Conservation (phyloP, 768 basidiomycete genomes). For the Trametes cingulata region DNA sequence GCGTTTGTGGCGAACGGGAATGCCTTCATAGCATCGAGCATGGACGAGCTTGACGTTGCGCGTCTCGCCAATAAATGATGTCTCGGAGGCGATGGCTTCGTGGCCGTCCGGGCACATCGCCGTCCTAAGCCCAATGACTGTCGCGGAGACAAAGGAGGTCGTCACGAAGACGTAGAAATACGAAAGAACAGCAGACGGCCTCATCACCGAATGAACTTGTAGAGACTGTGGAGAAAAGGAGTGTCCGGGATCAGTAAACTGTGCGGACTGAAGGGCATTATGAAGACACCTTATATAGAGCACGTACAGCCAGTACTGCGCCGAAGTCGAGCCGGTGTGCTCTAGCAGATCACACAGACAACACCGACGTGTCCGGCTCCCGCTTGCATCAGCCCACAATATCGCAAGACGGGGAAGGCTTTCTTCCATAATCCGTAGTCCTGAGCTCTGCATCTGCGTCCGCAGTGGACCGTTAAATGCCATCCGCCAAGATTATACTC, state of each 20-base stretch:
- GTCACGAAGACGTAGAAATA: neutral
- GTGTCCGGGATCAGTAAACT: neutral
- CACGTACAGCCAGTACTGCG: too few species aligned
- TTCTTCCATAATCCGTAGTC: too few species aligned
- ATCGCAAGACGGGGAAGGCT: too few species aligned
- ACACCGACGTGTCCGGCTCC: too few species aligned
- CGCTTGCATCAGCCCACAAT: too few species aligned
- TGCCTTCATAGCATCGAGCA: constrained; percentile 32
- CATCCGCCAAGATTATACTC: too few species aligned
- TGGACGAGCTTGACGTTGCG: constrained; percentile 43
- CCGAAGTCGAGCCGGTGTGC: too few species aligned
- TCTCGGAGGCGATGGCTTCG: constrained; percentile 21
- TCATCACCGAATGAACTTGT: neutral
- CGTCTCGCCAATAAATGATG: constrained; percentile 43
- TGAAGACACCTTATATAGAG: too few species aligned
- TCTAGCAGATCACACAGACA: too few species aligned
- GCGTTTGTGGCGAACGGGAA: constrained; percentile 5
- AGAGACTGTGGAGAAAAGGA: neutral
- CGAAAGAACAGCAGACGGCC: neutral
- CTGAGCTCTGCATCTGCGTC: too few species aligned
- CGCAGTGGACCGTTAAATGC: too few species aligned
- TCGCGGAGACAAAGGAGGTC: neutral
- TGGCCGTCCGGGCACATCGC: neutral
- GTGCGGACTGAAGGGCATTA: too few species aligned
- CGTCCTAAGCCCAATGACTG: neutral